Conservation (phyloP, 768 basidiomycete species). For the Tephrocybe sp. region DNA sequence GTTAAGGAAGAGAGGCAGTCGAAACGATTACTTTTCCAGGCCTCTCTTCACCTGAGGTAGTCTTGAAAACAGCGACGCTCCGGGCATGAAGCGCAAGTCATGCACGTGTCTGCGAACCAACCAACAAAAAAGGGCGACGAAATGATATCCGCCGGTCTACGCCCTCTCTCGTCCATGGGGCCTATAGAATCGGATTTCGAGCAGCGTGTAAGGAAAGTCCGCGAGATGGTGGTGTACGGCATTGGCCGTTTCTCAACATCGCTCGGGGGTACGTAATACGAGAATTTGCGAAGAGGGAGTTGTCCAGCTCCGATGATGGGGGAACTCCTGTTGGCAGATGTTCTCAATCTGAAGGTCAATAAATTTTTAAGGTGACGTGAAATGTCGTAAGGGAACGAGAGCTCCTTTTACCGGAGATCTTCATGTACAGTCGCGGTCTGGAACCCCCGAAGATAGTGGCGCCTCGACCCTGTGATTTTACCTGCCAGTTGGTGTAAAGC, state of each 20-base stretch:
- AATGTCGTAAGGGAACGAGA: no score
- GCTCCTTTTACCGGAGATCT: no score
- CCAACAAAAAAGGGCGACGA: neutral
- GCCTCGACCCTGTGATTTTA: no score
- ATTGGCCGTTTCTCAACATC: neutral
- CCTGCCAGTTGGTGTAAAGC: no score
- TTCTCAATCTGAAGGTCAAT: neutral
- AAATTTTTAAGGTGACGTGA: neutral
- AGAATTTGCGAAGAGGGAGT: neutral
- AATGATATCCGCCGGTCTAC: neutral
- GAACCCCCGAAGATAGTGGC: no score
- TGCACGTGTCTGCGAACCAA: neutral
- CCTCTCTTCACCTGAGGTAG: neutral
- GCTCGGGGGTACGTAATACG: neutral
- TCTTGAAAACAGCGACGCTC: no score
- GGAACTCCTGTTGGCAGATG: neutral
- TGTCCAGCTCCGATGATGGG: conserved; percentile 5
- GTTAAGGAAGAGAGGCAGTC: no score
- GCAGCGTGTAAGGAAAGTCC: neutral
- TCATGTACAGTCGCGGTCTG: no score
- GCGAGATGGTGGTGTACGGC: neutral
- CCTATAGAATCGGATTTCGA: neutral
- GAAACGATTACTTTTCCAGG: no score
- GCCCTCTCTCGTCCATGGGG: neutral
- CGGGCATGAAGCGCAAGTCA: conserved; percentile 1